These are phyloP conservation scores for Zygosaccharomyces gambellarensis DNA, from an alignment of 805 yeast genomes.

Conservation along the genomic window DNA sequence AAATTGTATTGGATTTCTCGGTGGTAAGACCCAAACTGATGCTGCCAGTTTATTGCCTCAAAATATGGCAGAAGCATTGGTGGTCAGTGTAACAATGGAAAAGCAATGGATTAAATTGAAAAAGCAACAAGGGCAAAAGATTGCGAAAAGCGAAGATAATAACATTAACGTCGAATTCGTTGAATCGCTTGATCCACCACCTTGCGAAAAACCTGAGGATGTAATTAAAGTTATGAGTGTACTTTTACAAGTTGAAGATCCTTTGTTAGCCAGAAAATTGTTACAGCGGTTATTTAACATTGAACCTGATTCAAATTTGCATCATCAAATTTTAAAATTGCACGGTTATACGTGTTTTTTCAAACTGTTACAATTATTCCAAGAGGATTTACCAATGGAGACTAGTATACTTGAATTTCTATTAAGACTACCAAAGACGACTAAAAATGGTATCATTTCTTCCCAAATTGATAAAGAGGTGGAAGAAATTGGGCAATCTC, in stretches of 20 bases:
- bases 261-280: conserved; percentile 56
- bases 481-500: conserved; percentile 23
- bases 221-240: conserved; percentile 78
- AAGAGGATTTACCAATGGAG: conserved; percentile 40
- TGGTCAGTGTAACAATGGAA: conserved; percentile 63
- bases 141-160: conserved; percentile 44
- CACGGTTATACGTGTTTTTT: conserved; percentile 85
- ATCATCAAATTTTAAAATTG: conserved; percentile 59
- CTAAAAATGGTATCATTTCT: conserved; percentile 70
- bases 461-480: conserved; percentile 69
- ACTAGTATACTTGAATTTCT: conserved; percentile 53
- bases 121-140: conserved; percentile 43
- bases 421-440: conserved; percentile 60
- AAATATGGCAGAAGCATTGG: conserved; percentile 77
- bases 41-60: conserved; percentile 82
- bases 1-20: conserved; percentile 88
- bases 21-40: conserved; percentile 96
- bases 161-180: conserved; percentile 63
- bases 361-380: conserved; percentile 45
- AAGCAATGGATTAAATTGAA: conserved; percentile 65
- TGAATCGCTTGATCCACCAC: conserved; percentile 48
- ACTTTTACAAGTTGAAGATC: conserved; percentile 70
- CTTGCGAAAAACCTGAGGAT: conserved; percentile 47
- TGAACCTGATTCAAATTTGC: conserved; percentile 41
- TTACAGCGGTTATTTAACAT: conserved; percentile 57